Evolutionary conservation across 192 early-diverging fungal genomes (phyloP), one percentile per base, ranked within the genome.

Genomic region (Chytriomyces hyalinus): DNA sequence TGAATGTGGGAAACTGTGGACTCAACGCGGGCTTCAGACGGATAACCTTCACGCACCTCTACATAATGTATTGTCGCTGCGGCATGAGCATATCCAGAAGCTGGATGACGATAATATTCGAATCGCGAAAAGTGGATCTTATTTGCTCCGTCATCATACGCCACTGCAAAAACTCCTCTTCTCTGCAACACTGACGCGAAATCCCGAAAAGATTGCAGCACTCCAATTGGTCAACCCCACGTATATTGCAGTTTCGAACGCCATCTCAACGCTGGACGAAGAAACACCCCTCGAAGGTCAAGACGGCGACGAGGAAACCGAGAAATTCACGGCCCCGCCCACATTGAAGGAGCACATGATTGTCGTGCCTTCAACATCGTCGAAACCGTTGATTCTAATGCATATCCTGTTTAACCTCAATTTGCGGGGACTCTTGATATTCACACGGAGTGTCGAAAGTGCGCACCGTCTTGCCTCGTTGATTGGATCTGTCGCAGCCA

Each of bases 131-230:
- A 70, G 10, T 24, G 68, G 50, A 17, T 17, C 65, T 45, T 49
- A 49, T 26, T 67, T 43, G 47, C 36, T 81, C 17, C 74, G 67
- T 28, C 80, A 84, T 51, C 57, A 73, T 10, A 81, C 83, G 11
- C 84, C 85, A 6, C 77, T 97, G 24, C 95, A 97, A 81, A 98
- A 98, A 83, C 87, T 99, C 3, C 86, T 99, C 15, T 98, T 98
- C 76, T 96, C 95, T 22, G 97, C 97, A 0, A 99, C 97, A 3
- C 83, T 99, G 60, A 96, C 97, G 3, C 87, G 92, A 28, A 94
- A 99, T 64, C 96, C 96, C 4, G 94, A 92, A 76, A 96, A 96
- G 72, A 91, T 99, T 70, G 94, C 95, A 9, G 87, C 89, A 36
- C 86, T 99, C 6, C 88, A 91, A 69, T 86, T 99, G 36, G 81